phyloP scores from a whole-genome alignment of 805 yeast species.

The Tetrapisispora namnaoensis region DNA sequence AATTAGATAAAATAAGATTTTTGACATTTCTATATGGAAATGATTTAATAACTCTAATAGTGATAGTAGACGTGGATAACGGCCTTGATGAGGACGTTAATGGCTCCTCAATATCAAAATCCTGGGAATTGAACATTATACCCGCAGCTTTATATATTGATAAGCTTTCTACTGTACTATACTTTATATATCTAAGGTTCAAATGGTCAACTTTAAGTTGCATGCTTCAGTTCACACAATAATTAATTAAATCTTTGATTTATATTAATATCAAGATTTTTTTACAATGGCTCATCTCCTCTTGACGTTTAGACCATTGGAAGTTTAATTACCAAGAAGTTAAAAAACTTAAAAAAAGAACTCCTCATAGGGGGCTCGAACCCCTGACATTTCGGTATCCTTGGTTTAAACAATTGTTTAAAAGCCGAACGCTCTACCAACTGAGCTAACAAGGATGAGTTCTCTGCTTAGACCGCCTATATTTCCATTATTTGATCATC shows the following conservation, averaged over 20 bases:
- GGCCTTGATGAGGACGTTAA: conserved; percentile 73
- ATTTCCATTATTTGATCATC: background rate
- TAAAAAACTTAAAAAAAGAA: conserved; percentile 15
- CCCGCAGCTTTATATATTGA: too few relatives aligned
- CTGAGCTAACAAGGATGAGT: conserved; percentile 51
- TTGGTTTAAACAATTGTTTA: conserved; percentile 33
- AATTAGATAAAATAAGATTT: conserved; percentile 56
- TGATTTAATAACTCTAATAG: conserved; percentile 81
- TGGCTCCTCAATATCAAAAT: conserved; percentile 51
- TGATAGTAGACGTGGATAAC: conserved; percentile 54
- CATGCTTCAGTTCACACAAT: too few relatives aligned
- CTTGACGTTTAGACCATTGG: too few relatives aligned
- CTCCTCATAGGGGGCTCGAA: conserved; percentile 45
- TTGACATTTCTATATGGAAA: conserved; percentile 85
- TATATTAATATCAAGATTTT: too few relatives aligned
- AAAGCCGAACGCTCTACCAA: conserved; percentile 66
- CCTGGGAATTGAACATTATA: background rate
- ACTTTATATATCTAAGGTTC: too few relatives aligned
- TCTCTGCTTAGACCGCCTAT: conserved; percentile 9
- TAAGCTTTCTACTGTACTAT: too few relatives aligned
- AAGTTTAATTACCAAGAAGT: too few relatives aligned
- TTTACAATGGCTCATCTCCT: too few relatives aligned
- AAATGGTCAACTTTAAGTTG: too few relatives aligned
- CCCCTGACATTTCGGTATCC: conserved; percentile 42
- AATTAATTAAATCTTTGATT: too few relatives aligned